Conservation (phyloP, 106 monocot genomes). For the Dendrobium officinale region DNA sequence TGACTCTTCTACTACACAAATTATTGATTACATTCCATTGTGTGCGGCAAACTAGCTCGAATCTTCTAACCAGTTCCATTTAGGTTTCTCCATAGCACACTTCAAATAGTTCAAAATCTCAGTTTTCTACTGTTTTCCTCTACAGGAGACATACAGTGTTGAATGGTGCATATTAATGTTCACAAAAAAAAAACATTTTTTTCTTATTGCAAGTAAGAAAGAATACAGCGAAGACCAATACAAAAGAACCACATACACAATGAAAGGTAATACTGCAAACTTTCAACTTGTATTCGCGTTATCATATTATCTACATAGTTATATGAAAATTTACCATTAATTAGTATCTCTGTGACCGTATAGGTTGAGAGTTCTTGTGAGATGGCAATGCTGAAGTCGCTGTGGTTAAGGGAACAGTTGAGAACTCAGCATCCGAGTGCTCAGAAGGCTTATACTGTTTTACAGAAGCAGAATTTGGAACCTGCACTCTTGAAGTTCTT, state of each 20-base stretch:
- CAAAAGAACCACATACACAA: neutral
- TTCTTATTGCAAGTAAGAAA: neutral
- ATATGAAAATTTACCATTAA: neutral
- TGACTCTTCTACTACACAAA: too few species aligned
- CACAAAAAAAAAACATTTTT: neutral
- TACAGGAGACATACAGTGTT: too few species aligned
- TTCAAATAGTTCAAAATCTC: too few species aligned
- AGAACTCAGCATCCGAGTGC: conserved; percentile 47
- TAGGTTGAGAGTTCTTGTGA: conserved; percentile 4
- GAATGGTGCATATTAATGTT: neutral
- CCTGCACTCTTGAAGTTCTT: conserved; percentile 11
- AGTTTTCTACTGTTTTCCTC: too few species aligned
- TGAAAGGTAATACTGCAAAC: neutral
- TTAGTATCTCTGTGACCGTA: neutral
- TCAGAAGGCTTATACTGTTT: conserved; percentile 11
- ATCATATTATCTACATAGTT: neutral
- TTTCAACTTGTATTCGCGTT: neutral
- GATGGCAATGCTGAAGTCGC: conserved; percentile 26
- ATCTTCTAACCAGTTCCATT: too few species aligned
- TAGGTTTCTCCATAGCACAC: too few species aligned
- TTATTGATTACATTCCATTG: too few species aligned
- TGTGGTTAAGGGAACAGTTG: conserved; percentile 52
- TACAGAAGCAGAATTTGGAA: conserved; percentile 7
- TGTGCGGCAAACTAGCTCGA: too few species aligned
- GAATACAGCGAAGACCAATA: neutral